Conservation (phyloP, 352 stramenopile genomes). For the Pythium apleroticum region DNA sequence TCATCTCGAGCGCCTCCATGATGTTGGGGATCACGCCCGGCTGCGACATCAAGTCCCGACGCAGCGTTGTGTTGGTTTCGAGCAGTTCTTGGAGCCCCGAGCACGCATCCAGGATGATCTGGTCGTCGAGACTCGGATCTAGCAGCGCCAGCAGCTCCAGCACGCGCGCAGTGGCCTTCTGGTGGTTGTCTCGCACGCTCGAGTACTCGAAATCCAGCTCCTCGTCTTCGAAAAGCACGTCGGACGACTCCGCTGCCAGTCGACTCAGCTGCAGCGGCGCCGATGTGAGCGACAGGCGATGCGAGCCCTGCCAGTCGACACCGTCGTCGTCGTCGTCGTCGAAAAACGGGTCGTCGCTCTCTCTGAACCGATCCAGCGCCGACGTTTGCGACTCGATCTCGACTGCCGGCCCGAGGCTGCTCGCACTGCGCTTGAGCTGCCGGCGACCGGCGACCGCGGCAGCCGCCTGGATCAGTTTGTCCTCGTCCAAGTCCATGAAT, state of each 20-base stretch:
- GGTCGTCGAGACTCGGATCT: slow-evolving; percentile 85
- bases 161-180: slow-evolving; percentile 73
- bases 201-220: slow-evolving; percentile 83
- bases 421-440: slow-evolving; percentile 21
- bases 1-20: slow-evolving; percentile 92
- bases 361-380: slow-evolving; percentile 29
- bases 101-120: slow-evolving; percentile 82
- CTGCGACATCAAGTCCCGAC: slow-evolving; percentile 86
- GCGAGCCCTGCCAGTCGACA: slow-evolving; percentile 14
- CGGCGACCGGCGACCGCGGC: slow-evolving; percentile 25
- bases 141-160: slow-evolving; percentile 75
- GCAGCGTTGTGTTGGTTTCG: slow-evolving; percentile 64
- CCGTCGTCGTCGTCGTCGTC: slow-evolving; percentile 22
- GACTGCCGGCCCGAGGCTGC: slow-evolving; percentile 6
- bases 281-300: background rate
- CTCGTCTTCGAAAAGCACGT: slow-evolving; percentile 81
- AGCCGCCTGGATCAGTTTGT: slow-evolving; percentile 45
- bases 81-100: slow-evolving; percentile 73
- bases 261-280: slow-evolving; percentile 22
- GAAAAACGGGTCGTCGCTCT: slow-evolving; percentile 24
- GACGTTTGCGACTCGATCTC: background rate
- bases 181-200: slow-evolving; percentile 65
- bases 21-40: slow-evolving; percentile 91
- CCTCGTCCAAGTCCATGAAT: slow-evolving; percentile 78
- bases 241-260: slow-evolving; percentile 32